phyloP scores from a whole-genome alignment of 2,329 filamentous ascomycete genomes.

The Mycosphaerelloides madeirae region DNA sequence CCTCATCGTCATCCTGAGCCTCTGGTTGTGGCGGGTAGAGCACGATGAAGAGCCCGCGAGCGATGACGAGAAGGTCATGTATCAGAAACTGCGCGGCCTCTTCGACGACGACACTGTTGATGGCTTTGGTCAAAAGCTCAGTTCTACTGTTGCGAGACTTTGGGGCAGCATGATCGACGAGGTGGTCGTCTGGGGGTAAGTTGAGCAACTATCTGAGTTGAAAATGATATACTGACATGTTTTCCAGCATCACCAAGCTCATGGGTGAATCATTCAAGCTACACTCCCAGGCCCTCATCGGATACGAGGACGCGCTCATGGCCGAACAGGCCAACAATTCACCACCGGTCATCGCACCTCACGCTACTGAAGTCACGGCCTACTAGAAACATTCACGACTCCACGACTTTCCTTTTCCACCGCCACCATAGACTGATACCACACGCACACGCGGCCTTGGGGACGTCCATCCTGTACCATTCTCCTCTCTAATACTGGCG shows the following conservation, averaged over 20 bases:
- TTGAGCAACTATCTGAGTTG: conserved; percentile 28
- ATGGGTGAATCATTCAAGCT: conserved; percentile 98
- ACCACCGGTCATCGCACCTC: conserved; percentile 22
- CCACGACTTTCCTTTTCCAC: conserved; percentile 15
- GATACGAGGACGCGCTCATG: conserved; percentile 78
- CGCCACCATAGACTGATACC: conserved; percentile 15
- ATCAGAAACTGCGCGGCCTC: conserved; percentile 83
- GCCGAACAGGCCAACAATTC: conserved; percentile 32
- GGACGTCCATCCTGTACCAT: conserved; percentile 7
- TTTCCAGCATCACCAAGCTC: conserved; percentile 73
- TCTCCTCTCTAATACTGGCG: conserved; percentile 7
- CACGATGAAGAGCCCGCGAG: conserved; percentile 91
- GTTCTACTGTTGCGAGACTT: conserved; percentile 88
- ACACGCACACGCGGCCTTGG: conserved; percentile 16
- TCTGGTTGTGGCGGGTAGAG: conserved; percentile 99
- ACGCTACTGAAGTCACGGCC: conserved; percentile 29
- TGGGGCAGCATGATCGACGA: conserved; percentile 99
- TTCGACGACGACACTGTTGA: conserved; percentile 89
- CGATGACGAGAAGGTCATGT: conserved; percentile 81
- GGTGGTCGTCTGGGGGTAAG: conserved; percentile 98
- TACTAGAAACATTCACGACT: conserved; percentile 26
- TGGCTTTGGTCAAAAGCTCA: conserved; percentile 74
- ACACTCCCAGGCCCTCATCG: conserved; percentile 87
- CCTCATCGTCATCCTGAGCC: conserved; percentile 92
- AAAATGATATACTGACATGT: conserved; percentile 33